phyloP scores from a whole-genome alignment of 2,329 filamentous ascomycete species.

The Teratosphaeria gauchensis region DNA sequence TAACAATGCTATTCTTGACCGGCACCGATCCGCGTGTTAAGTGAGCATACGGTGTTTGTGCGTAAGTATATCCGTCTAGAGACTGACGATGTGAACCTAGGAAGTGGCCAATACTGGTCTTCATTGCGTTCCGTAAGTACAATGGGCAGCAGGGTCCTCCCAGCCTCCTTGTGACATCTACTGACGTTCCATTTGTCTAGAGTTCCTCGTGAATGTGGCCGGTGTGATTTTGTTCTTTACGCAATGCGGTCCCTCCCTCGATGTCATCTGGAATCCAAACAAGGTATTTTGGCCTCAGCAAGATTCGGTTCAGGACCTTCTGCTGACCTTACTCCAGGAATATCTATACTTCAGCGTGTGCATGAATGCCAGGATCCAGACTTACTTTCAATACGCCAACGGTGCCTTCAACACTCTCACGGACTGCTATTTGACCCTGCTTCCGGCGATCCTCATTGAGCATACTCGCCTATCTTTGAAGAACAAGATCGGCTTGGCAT shows the following conservation, averaged over 20 bases:
- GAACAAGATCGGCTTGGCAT: slow-evolving; percentile 16
- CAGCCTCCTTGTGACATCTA: background rate
- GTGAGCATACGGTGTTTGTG: background rate
- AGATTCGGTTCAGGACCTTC: background rate
- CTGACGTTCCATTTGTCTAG: background rate
- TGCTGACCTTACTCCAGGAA: background rate
- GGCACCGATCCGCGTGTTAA: slow-evolving; percentile 16
- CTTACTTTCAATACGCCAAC: slow-evolving; percentile 12
- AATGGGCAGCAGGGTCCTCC: background rate
- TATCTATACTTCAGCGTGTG: slow-evolving; percentile 5
- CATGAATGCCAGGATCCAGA: slow-evolving; percentile 7
- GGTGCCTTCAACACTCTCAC: slow-evolving; percentile 22
- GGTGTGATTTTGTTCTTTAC: slow-evolving; percentile 16
- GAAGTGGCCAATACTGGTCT: slow-evolving; percentile 19
- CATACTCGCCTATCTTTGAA: slow-evolving; percentile 17
- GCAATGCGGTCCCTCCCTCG: slow-evolving; percentile 19
- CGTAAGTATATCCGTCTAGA: background rate
- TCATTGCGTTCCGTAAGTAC: slow-evolving; percentile 12
- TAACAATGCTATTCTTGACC: slow-evolving; percentile 20
- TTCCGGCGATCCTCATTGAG: slow-evolving; percentile 22
- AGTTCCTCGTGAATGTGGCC: slow-evolving; percentile 16
- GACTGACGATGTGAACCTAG: background rate
- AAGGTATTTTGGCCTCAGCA: background rate
- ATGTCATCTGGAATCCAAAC: slow-evolving; percentile 8
- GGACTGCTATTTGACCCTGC: slow-evolving; percentile 19